These are phyloP conservation scores for Fusarium verticillioides DNA, from an alignment of 2,329 filamentous ascomycete species.

Conservation along the genomic window DNA sequence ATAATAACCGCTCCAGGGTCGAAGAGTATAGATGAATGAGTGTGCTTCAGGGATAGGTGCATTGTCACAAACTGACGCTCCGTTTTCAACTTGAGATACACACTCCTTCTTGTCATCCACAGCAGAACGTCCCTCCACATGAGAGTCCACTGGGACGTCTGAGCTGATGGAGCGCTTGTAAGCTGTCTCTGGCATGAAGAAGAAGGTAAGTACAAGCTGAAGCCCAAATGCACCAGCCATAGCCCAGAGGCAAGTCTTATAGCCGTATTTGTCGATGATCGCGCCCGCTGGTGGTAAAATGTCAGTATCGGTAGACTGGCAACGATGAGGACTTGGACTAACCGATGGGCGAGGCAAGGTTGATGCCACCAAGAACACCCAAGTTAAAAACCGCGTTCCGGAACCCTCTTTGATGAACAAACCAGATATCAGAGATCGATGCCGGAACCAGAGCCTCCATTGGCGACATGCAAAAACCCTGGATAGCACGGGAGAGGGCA, in stretches of 20 bases:
- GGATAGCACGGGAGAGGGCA: neutral
- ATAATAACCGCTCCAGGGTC: neutral
- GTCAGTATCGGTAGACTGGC: neutral
- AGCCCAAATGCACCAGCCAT: neutral
- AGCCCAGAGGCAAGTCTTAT: neutral
- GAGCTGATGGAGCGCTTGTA: neutral
- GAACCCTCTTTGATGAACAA: neutral
- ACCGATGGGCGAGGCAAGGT: neutral
- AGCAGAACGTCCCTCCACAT: accelerated
- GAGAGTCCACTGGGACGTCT: accelerated
- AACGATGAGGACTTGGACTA: accelerated
- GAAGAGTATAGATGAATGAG: neutral
- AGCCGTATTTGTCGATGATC: neutral
- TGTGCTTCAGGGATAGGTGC: accelerated
- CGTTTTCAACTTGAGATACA: neutral
- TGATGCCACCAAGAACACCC: neutral
- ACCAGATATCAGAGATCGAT: neutral
- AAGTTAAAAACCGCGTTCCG: neutral
- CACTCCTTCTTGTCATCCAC: accelerated
- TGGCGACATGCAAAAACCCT: neutral
- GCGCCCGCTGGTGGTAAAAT: neutral
- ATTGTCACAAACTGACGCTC: accelerated
- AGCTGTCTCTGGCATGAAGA: slow-evolving; percentile 1
- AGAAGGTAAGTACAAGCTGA: neutral
- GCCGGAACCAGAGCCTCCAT: neutral